Evolutionary conservation across 2,329 filamentous ascomycete species (phyloP), one percentile per base, ranked within the genome.

Genomic region (Cladosporium oxysporum): DNA sequence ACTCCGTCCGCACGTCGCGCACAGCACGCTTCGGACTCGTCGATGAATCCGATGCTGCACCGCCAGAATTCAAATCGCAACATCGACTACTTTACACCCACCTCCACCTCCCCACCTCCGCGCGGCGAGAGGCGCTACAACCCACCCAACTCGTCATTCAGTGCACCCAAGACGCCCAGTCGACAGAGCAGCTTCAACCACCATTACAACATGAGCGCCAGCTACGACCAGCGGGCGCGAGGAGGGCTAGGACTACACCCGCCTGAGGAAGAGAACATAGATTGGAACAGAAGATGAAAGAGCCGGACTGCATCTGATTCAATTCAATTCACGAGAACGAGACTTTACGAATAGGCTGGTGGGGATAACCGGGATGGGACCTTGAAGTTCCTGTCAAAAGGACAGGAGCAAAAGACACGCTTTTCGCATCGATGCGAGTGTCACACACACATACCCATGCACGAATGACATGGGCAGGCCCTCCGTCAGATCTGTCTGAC

Each of bases 131-230:
- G 79, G 61, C 70, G 76, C 26, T 81, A 81, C 67, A 72, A 70
- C 21, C 76, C 76, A 26, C 78, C 79, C 3, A 75, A 64, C 0
- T 70, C 76, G 26, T 81, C 79, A 66, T 81, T 81, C 69, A 81
- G 79, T 3, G 73, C 75, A n/a, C 79, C 80, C 23, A 72, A 78
- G 62, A 71, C 77, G 7, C 78, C 77, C 21, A 78, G 74, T 14
- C 50, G 70, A 57, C 69, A 68, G 41, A 64, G 58, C 31, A 62
- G 58, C 29, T 35, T 64, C 16, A 58, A 53, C 26, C 61, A 26
- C 12, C 33, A 55, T 21, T 31, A 41, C 47, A 44, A 35, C 21
- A 26, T 72, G 73, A 44, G 37, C 31, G 41, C 41, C 41, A 10
- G 62, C 75, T 79, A 76, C 74, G 77, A 79, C 66, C 73, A 59